Conservation (phyloP, 139 green algal genomes). For the Chlamydomonas sp. region DNA sequence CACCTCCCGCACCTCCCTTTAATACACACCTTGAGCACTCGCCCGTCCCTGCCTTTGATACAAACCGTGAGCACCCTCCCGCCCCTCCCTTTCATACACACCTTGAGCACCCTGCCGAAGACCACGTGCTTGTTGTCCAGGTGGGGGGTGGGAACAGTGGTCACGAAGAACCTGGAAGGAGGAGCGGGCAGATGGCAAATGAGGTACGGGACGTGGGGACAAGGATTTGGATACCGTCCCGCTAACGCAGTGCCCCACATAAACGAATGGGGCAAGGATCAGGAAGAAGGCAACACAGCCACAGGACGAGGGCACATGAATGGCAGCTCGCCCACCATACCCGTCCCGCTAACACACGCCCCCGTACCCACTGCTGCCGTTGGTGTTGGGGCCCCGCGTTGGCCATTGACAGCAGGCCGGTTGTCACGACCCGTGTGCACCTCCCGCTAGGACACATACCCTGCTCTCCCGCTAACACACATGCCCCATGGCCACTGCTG, state of each 20-base stretch:
- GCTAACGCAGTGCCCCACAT: not conserved
- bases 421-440: no score
- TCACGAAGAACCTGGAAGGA: conserved; percentile 57
- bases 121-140: conserved; percentile 79
- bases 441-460: no score
- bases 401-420: conserved; percentile 2
- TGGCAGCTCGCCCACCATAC: no score
- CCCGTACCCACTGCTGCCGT: no score
- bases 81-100: not conserved
- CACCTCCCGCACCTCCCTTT: no score
- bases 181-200: not conserved
- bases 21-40: not conserved
- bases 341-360: no score
- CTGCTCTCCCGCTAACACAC: no score
- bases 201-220: not conserved
- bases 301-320: no score
- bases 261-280: not conserved
- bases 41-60: not conserved
- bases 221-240: not conserved
- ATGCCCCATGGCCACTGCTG: conserved; percentile 53
- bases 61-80: not conserved
- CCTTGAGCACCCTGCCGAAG: conserved; percentile 69
- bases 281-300: not conserved
- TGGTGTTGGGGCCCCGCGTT: no score
- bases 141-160: conserved; percentile 59